Evolutionary conservation across 2,329 filamentous ascomycete genomes (phyloP), one percentile per base, ranked within the genome.

Genomic region (Colletotrichum sp.): DNA sequence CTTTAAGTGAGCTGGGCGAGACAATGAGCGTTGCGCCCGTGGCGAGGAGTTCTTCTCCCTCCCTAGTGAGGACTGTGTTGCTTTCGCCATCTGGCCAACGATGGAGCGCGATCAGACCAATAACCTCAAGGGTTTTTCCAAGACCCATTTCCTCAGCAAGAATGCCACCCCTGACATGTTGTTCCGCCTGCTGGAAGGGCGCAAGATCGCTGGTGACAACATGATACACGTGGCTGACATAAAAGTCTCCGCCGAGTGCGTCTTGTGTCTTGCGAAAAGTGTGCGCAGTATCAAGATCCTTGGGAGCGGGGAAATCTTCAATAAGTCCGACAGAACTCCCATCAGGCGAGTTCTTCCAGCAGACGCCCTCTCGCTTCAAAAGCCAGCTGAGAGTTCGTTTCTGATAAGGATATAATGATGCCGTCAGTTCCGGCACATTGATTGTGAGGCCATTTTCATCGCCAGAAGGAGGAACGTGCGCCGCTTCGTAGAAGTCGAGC

Each of bases 131-230:
- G 0, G 95, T 96, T 83, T 96, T 96, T 2, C 95, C 95, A 2
- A 96, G 86, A 0, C 95, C 95, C 95, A 96, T 96, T 83, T 96
- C 95, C 81, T 96, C 95, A 0, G 94, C 92, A 7, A 96, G 85
- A 64, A 95, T 93, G 1, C 94, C 94, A 15, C 92, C 91, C 62
- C 84, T 88, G 13, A 91, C 74, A 1, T 79, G 78, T n/a, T 82
- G 81, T 68, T 90, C 85, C 26, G 82, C 75, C 60, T 85, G 81
- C 39, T 83, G 82, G 71, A 91, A 92, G 4, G 84, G 80, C 0
- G 81, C 76, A 10, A 87, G 76, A 80, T 93, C 87, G 49, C 86
- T 85, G 2, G 91, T 89, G 6, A 92, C 86, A 16, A 91, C 84
- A 30, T 93, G 91, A 68, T 93, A 91, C 1, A 95, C 84, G 71